Percentiles rank a stretch among this genome's conserved stretches.
Conservation (phyloP, 345 rosid genomes). For the Theobroma cacao region DNA sequence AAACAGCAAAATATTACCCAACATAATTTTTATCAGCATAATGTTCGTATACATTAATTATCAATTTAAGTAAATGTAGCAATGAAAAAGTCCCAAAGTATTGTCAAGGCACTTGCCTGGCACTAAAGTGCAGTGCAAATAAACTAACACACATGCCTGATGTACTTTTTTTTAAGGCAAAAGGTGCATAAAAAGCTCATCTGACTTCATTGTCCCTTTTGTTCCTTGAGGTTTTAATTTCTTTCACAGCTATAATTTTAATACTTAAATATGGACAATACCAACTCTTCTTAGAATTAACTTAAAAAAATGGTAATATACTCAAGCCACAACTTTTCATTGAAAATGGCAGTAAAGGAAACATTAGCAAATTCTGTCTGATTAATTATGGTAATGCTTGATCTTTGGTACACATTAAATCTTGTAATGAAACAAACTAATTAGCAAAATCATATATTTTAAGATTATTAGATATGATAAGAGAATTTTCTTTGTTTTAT, state of each 20-base stretch:
- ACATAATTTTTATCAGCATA: neutral
- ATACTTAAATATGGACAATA: neutral
- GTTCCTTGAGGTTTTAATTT: neutral
- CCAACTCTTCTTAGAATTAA: neutral
- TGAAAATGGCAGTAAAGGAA: neutral
- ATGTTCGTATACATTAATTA: neutral
- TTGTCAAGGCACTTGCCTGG: neutral
- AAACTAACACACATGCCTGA: neutral
- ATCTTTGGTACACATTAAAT: neutral
- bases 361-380: neutral
- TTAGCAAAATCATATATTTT: neutral
- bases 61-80: neutral
- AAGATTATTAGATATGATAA: neutral
- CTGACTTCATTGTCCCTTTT: neutral
- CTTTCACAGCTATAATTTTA: neutral
- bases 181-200: neutral
- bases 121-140: neutral
- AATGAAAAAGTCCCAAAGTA: neutral
- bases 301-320: neutral
- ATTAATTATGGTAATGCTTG: neutral
- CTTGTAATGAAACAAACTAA: neutral
- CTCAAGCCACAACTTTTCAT: neutral
- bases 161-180: neutral
- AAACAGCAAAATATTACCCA: neutral
- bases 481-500: neutral